These are phyloP conservation scores for Cardamine occulta DNA, from an alignment of 345 rosid genomes.

Conservation along the genomic window DNA sequence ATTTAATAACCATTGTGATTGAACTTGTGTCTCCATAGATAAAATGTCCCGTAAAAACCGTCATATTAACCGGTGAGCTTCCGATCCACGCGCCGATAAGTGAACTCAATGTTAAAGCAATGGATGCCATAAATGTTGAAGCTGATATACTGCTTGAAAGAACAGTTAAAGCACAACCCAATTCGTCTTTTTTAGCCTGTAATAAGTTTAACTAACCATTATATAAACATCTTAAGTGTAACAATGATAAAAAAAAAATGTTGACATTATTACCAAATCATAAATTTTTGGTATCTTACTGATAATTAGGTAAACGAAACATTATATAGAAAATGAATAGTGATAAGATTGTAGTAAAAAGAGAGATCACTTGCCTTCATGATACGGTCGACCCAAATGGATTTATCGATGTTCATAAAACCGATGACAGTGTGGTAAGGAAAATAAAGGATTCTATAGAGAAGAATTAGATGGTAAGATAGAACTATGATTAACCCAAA, in stretches of 20 bases:
- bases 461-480: conserved; percentile 61
- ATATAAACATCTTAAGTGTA: not conserved
- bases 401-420: conserved; percentile 65
- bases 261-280: not conserved
- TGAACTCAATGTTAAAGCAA: conserved; percentile 72
- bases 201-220: not conserved
- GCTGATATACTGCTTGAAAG: conserved; percentile 60
- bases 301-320: not conserved
- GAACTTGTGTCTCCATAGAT: conserved; percentile 66
- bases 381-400: conserved; percentile 77
- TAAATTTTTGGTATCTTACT: not conserved
- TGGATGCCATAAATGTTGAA: conserved; percentile 62
- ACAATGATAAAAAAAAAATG: not conserved
- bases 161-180: conserved; percentile 50
- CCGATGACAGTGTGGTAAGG: conserved; percentile 74
- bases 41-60: conserved; percentile 48
- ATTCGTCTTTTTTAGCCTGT: conserved; percentile 48
- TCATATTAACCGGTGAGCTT: conserved; percentile 46
- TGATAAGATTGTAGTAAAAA: conserved; percentile 2
- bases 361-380: conserved; percentile 50
- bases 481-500: conserved; percentile 60
- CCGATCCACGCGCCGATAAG: conserved; percentile 87
- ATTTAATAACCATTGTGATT: conserved; percentile 64
- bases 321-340: not conserved
- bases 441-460: conserved; percentile 57